Conservation (phyloP, 2,329 filamentous ascomycete genomes). For the Magnaporthiopsis incrustans region DNA sequence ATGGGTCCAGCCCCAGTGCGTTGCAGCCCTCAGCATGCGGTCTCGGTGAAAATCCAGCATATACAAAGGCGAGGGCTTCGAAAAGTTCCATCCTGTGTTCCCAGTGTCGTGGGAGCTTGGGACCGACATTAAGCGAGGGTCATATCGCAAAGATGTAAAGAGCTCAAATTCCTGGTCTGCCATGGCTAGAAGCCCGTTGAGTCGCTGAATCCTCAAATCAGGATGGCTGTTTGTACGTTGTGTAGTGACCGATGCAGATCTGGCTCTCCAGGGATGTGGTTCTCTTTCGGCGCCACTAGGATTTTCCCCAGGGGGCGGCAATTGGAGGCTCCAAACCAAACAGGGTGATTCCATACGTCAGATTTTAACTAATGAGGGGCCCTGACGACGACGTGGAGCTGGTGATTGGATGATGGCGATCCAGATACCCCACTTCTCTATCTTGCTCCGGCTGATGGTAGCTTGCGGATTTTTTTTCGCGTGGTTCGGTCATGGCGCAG, state of each 20-base stretch:
- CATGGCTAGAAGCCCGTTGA: slow-evolving; percentile 19
- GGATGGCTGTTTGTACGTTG: no score
- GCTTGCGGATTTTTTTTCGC: slow-evolving; percentile 16
- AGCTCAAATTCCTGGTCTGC: slow-evolving; percentile 43
- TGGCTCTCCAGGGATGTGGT: no score
- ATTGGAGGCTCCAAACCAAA: background rate
- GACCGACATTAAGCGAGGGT: slow-evolving; percentile 44
- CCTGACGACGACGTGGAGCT: background rate
- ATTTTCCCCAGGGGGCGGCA: background rate
- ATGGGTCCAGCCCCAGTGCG: slow-evolving; percentile 45
- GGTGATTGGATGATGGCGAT: background rate
- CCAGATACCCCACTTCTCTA: background rate
- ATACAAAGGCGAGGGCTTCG: slow-evolving; percentile 57
- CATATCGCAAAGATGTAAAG: slow-evolving; percentile 67
- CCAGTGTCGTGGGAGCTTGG: slow-evolving; percentile 26
- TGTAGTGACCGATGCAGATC: no score
- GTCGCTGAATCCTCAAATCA: background rate
- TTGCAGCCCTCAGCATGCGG: slow-evolving; percentile 60
- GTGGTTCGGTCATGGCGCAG: slow-evolving; percentile 11
- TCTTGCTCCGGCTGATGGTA: background rate
- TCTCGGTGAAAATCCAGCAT: slow-evolving; percentile 74
- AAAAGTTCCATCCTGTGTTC: slow-evolving; percentile 44
- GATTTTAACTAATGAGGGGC: background rate
- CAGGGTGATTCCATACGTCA: background rate
- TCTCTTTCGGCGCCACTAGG: background rate